phyloP scores from a whole-genome alignment of 1,284 basidiomycete genomes.

The Trichosporon asahii region DNA sequence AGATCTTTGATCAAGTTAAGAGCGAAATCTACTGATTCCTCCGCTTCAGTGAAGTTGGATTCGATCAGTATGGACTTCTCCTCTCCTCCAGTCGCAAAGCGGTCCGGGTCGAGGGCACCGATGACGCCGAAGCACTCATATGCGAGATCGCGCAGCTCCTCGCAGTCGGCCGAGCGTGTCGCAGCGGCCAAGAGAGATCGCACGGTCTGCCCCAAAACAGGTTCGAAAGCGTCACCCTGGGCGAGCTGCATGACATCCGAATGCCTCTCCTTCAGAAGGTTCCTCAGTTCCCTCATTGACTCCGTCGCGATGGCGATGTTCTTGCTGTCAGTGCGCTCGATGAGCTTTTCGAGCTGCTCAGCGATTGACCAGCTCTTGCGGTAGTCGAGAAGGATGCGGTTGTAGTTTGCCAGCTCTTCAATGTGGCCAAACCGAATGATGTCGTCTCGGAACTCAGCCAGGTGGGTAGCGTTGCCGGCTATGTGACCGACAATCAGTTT shows the following conservation, averaged over 20 bases:
- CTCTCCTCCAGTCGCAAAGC: constrained; percentile 57
- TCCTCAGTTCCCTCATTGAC: constrained; percentile 72
- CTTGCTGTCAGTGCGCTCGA: constrained; percentile 73
- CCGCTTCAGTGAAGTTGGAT: constrained; percentile 76
- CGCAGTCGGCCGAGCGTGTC: constrained; percentile 67
- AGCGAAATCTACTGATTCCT: constrained; percentile 76
- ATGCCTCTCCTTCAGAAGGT: constrained; percentile 60
- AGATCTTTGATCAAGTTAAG: constrained; percentile 81
- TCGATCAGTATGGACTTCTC: constrained; percentile 70
- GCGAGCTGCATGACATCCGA: constrained; percentile 63
- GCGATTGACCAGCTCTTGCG: constrained; percentile 59
- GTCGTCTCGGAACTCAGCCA: constrained; percentile 62
- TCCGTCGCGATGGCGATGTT: constrained; percentile 76
- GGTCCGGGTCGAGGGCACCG: constrained; percentile 93
- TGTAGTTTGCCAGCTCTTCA: constrained; percentile 61
- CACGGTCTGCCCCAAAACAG: constrained; percentile 68
- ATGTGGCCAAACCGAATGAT: constrained; percentile 73
- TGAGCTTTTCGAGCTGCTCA: constrained; percentile 64
- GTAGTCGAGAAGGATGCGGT: constrained; percentile 56
- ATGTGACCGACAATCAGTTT: constrained; percentile 69
- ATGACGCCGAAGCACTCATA: constrained; percentile 92
- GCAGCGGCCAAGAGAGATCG: constrained; percentile 68
- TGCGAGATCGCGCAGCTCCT: constrained; percentile 64
- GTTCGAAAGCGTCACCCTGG: constrained; percentile 82
- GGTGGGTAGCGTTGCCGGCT: constrained; percentile 60